Conservation (phyloP, 2,329 filamentous ascomycete species). For the Trichoderma harzianum region DNA sequence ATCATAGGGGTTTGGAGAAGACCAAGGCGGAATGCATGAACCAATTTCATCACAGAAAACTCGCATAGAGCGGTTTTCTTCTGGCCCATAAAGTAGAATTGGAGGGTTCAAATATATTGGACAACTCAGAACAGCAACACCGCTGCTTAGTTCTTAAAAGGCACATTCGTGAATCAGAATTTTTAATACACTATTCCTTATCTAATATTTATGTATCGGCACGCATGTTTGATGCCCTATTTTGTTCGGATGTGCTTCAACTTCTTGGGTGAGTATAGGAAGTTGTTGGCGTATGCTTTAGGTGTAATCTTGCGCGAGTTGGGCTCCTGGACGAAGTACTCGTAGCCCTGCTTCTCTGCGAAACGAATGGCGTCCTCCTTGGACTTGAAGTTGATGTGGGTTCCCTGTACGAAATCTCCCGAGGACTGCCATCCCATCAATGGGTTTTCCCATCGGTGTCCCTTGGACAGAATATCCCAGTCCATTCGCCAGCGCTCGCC, state of each 20-base stretch:
- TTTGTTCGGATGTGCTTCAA: slow-evolving; percentile 84
- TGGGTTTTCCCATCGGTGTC: slow-evolving; percentile 96
- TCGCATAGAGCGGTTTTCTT: not conserved
- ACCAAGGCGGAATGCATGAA: not conserved
- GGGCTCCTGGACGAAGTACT: slow-evolving; percentile 98
- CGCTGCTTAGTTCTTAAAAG: not conserved
- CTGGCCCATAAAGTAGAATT: not conserved
- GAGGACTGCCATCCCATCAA: slow-evolving; percentile 99
- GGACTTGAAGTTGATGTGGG: slow-evolving; percentile 80
- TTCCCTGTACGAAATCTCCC: slow-evolving; percentile 91
- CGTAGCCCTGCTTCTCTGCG: slow-evolving; percentile 97
- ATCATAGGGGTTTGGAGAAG: not conserved
- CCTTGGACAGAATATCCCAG: slow-evolving; percentile 90
- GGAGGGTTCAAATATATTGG: not conserved
- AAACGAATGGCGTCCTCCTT: slow-evolving; percentile 96
- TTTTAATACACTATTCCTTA: not conserved
- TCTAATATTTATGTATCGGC: not conserved
- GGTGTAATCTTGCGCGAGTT: slow-evolving; percentile 80
- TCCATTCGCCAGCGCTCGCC: slow-evolving; percentile 92
- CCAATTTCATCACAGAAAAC: not conserved
- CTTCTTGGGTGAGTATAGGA: slow-evolving; percentile 79
- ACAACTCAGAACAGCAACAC: not conserved
- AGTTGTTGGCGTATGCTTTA: slow-evolving; percentile 98
- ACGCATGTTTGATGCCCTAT: slow-evolving; percentile 40
- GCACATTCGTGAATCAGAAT: not conserved